A percentile compares a stretch with the other conserved stretches of the same genome.
phyloP scores from a whole-genome alignment of 768 basidiomycete genomes.

The Exsudoporus frostii region DNA sequence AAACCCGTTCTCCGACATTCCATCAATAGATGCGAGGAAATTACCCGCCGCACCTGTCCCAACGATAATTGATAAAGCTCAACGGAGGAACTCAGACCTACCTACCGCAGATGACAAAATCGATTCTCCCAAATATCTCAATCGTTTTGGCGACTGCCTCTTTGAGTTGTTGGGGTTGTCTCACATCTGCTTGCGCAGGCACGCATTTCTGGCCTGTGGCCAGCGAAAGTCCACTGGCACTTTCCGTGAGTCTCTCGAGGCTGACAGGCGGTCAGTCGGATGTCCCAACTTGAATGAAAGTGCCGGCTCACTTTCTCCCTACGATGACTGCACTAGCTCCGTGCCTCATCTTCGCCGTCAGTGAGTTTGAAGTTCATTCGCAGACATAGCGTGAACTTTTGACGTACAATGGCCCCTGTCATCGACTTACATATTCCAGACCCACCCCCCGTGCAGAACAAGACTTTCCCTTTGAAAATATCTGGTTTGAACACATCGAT shows the following conservation, averaged over 20 bases:
- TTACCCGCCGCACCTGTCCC: constrained; percentile 87
- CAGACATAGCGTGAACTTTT: background rate
- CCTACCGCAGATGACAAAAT: constrained; percentile 92
- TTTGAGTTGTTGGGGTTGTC: constrained; percentile 66
- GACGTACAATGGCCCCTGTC: constrained; percentile 75
- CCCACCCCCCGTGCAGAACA: constrained; percentile 89
- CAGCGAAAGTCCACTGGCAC: constrained; percentile 68
- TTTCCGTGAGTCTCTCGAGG: constrained; percentile 62
- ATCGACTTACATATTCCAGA: constrained; percentile 91
- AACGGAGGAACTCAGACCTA: background rate
- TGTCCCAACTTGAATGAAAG: background rate
- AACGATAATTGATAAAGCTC: background rate
- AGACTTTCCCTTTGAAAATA: constrained; percentile 87
- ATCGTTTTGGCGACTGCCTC: constrained; percentile 75
- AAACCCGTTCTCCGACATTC: constrained; percentile 87
- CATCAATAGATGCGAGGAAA: constrained; percentile 84
- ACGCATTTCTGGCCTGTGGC: constrained; percentile 72
- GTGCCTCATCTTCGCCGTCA: constrained; percentile 62
- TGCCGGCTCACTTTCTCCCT: constrained; percentile 70
- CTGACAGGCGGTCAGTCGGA: constrained; percentile 35
- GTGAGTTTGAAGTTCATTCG: constrained; percentile 6
- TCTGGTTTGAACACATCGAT: constrained; percentile 68
- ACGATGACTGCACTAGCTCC: constrained; percentile 81
- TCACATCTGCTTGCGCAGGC: constrained; percentile 76
- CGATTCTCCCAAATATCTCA: constrained; percentile 78